Evolutionary conservation across 768 basidiomycete genomes (phyloP).

Genomic region (Tulasnella sp.): DNA sequence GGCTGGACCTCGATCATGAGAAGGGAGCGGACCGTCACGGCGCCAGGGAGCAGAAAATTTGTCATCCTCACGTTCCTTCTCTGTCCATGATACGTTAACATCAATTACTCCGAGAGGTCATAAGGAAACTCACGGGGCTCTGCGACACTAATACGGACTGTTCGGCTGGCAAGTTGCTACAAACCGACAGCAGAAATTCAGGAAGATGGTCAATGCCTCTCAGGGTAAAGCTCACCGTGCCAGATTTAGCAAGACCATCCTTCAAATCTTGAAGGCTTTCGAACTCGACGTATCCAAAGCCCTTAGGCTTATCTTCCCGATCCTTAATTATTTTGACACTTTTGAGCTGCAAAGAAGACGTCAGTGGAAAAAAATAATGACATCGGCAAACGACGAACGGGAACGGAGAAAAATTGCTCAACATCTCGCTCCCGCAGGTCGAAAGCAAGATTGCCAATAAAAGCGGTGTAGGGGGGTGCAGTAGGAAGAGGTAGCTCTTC

Average conservation of each 20-base stretch:
- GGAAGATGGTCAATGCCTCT: not conserved
- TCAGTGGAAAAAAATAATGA: not conserved
- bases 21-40: conserved; percentile 71
- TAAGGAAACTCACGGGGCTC: conserved; percentile 67
- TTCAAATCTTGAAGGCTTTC: conserved; percentile 75
- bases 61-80: conserved; percentile 53
- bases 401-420: conserved; percentile 61
- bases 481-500: conserved; percentile 96
- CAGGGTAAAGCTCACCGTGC: conserved; percentile 38
- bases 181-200: not conserved
- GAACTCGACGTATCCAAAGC: conserved; percentile 97
- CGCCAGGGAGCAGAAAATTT: conserved; percentile 71
- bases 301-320: conserved; percentile 88
- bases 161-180: conserved; percentile 63
- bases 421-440: conserved; percentile 79
- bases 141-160: conserved; percentile 83
- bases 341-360: conserved; percentile 40
- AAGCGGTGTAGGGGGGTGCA: conserved; percentile 90
- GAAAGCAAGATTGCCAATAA: conserved; percentile 89
- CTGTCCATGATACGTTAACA: conserved; percentile 30
- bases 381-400: not conserved
- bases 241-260: conserved; percentile 61
- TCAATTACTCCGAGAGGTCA: conserved; percentile 16
- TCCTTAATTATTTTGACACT: conserved; percentile 89
- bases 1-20: conserved; percentile 21